Base-by-base conservation (phyloP, 169 alveolate genomes). In the Cryptosporidium meleagridis region DNA sequence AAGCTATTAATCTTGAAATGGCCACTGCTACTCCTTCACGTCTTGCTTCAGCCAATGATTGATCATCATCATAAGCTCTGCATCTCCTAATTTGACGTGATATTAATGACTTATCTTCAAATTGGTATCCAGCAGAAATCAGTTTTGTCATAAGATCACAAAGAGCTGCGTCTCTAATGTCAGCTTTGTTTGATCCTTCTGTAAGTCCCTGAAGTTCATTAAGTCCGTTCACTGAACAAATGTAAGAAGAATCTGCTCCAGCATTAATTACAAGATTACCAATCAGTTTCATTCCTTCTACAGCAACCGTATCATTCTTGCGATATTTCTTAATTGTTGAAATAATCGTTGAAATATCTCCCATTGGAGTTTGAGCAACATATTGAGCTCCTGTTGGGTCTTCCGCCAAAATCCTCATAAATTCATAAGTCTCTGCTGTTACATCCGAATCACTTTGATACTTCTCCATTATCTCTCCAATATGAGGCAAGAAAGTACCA, bases 361-460 rank as follows among this genome's bases (percentile, higher is more conserved):
- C 89, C 75, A 80, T 80, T 21, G 73, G 73, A 14, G 75, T 80
- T 48, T 80, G 73, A 18, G 89, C 89, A 3, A 80, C 75, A 55
- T 91, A 62, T 53, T 92, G 94, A 14, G 95, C 87, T 37, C 94
- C 95, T 59, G 92, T 92, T 16, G 92, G 93, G 72, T 94, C 96
- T 31, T 91, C 94, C 3, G 95, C 95, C 51, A 94, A 53, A 59
- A 92, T 92, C 53, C 94, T 93, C 68, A 93, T 68, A 71, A 94
- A 93, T 23, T 94, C 96, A 55, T 87, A 93, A 45, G 91, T 71
- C 7, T 93, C 91, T 7, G 92, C 94, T 26, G 91, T 87, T 7
- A 91, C 94, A 26, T 85, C 93, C 5, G 95, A 93, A 29, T 93
- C 95, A 84, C 91, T 93, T 59, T 94, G 93, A 70, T 94, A 85